phyloP scores from a whole-genome alignment of 2,329 filamentous ascomycete species.

The Xylaria hypoxylon region DNA sequence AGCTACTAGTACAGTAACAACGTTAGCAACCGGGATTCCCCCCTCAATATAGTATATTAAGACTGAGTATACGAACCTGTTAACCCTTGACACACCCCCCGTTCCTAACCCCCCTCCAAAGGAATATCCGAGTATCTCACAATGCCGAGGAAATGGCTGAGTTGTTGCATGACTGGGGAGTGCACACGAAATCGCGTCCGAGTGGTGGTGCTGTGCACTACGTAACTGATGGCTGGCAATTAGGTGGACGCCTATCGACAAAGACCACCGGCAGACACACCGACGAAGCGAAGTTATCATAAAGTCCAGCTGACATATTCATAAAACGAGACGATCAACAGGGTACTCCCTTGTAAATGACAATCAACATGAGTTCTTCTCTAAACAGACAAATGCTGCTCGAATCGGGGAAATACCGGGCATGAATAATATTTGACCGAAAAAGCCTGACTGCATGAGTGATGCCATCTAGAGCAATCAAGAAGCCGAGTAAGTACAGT shows the following conservation, averaged over 20 bases:
- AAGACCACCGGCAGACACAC: neutral
- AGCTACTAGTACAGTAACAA: no score
- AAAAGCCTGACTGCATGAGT: conserved; percentile 1
- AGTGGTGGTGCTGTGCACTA: conserved; percentile 1
- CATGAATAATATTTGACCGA: conserved; percentile 28
- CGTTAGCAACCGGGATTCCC: neutral
- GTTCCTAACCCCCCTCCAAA: neutral
- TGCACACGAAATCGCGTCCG: conserved; percentile 4
- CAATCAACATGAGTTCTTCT: neutral
- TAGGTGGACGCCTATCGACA: conserved; percentile 10
- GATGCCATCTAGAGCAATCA: neutral
- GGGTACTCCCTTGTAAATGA: conserved; percentile 16
- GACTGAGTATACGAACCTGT: neutral
- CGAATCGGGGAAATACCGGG: conserved; percentile 20
- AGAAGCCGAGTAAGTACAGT: neutral
- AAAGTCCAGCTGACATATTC: conserved; percentile 14
- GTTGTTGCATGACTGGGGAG: conserved; percentile 17
- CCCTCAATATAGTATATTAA: neutral
- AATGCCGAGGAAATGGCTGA: conserved; percentile 26
- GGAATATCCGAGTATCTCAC: conserved; percentile 8
- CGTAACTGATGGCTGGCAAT: conserved; percentile 10
- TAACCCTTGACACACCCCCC: neutral
- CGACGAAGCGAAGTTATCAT: neutral
- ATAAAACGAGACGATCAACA: neutral
- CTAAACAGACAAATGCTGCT: neutral